Evolutionary conservation across 108 stramenopile species (phyloP), one percentile per base, ranked within the genome.

Genomic region (Pinguiococcus pyrenoidosus): DNA sequence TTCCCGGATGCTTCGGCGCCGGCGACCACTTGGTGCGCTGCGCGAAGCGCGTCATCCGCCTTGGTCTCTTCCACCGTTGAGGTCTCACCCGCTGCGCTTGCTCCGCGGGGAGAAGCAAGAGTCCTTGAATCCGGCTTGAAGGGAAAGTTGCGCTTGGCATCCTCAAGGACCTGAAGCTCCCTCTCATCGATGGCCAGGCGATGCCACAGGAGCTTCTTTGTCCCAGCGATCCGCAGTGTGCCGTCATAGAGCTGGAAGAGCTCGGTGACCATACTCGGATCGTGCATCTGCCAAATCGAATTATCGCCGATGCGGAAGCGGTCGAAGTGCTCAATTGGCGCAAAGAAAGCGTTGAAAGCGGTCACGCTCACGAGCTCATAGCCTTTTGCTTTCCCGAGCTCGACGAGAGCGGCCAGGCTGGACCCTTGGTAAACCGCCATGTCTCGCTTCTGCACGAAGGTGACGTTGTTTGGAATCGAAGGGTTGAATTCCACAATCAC

Each of bases 241-340:
- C 80, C 80, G 49, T 84, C 80, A 47, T 84, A 84, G n/a, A 81
- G 62, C 64, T 84, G 83, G 64, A 79, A 84, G 4, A 81, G 28
- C 17, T 48, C 38, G 17, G 83, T 81, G 28, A 71, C 78, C 83
- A 81, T 81, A 24, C 76, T 69, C 17, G 57, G 39, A 42, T 76
- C 70, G 35, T 81, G 80, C 26, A 84, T 34, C 20, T 56, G 71
- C 49, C 81, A 76, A 17, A 81, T 78, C 8, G 69, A 59, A 18
- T 71, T 72, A 33, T 81, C 76, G 0, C 32, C 30, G 4, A 24
- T 41, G 6, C 24, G 8, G 24, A 24, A 24, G 24, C 24, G 21
- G 24, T 41, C 24, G 24, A 7, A 32, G 30, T 8, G 8, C 30
- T 32, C 8, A 8, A 4, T 32, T 32, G 8, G 66, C 1, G 81